Percentiles rank a stretch among this genome's conserved stretches.
These are phyloP conservation scores for Leptodermis oblonga DNA, from an alignment of 257 asterid genomes.

Conservation along the genomic window DNA sequence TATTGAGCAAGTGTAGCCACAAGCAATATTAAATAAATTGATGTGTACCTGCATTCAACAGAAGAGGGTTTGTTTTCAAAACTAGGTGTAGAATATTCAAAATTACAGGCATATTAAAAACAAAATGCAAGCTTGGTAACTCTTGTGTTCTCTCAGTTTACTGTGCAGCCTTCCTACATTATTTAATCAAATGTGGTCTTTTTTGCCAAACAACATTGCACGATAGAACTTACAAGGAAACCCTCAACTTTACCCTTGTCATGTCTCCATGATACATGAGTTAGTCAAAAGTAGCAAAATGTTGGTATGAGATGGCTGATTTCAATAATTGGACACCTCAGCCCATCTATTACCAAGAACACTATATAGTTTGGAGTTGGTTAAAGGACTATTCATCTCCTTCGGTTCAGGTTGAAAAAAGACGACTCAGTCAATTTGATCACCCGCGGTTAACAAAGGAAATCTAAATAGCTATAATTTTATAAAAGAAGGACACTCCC, in stretches of 20 bases:
- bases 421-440: background rate
- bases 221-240: background rate
- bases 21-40: constrained; percentile 50
- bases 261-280: background rate
- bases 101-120: background rate
- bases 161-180: background rate
- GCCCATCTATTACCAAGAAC: too few relatives aligned
- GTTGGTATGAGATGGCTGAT: too few relatives aligned
- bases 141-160: background rate
- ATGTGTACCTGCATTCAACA: constrained; percentile 59
- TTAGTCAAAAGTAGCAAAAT: too few relatives aligned
- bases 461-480: background rate
- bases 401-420: too few relatives aligned
- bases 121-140: constrained; percentile 2
- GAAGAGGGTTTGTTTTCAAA: constrained; percentile 1
- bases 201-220: background rate
- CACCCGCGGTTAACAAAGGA: background rate
- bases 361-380: too few relatives aligned
- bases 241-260: background rate
- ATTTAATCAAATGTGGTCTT: background rate
- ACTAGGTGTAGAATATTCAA: background rate
- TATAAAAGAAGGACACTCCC: too few relatives aligned
- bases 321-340: too few relatives aligned
- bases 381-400: too few relatives aligned
- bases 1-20: constrained; percentile 77